phyloP scores from a whole-genome alignment of 1,284 basidiomycete species.

The Athelia sp. region DNA sequence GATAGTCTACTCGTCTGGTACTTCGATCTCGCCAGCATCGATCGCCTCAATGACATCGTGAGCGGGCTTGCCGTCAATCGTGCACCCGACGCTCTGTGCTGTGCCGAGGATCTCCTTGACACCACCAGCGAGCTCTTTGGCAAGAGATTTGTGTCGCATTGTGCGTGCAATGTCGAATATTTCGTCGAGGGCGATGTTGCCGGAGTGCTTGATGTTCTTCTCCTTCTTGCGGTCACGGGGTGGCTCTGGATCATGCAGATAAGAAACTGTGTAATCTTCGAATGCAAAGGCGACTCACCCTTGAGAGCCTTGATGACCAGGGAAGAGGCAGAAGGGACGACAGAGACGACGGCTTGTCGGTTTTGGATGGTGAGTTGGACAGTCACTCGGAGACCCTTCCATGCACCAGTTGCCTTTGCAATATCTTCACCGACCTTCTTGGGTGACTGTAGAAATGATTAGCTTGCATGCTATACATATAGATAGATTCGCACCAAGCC shows the following conservation, averaged over 20 bases:
- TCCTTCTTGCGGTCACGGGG: constrained; percentile 99
- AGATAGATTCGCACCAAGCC: constrained; percentile 77
- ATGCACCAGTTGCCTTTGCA: constrained; percentile 96
- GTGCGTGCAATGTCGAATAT: constrained; percentile 95
- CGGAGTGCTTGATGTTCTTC: constrained; percentile 99
- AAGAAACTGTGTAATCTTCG: too few species aligned
- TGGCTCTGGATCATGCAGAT: constrained; percentile 76
- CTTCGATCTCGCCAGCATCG: constrained; percentile 91
- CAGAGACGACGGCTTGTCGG: constrained; percentile 95
- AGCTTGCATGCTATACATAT: too few species aligned
- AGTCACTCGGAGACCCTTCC: constrained; percentile 99
- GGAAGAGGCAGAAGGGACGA: constrained; percentile 97
- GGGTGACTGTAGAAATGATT: constrained; percentile 79
- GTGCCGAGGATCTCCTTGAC: constrained; percentile 96
- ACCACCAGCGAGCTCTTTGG: constrained; percentile 86
- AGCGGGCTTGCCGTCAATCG: constrained; percentile 89
- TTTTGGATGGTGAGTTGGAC: constrained; percentile 99
- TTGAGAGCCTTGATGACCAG: constrained; percentile 99
- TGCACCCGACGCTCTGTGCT: constrained; percentile 94
- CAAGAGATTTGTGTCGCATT: constrained; percentile 94
- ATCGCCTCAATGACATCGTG: constrained; percentile 97
- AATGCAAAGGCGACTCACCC: too few species aligned
- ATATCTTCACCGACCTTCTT: constrained; percentile 99
- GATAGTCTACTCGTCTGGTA: constrained; percentile 81
- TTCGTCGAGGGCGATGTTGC: constrained; percentile 94